Evolutionary conservation across 2,329 filamentous ascomycete species (phyloP).

Genomic region (Penicillium sumatraense): DNA sequence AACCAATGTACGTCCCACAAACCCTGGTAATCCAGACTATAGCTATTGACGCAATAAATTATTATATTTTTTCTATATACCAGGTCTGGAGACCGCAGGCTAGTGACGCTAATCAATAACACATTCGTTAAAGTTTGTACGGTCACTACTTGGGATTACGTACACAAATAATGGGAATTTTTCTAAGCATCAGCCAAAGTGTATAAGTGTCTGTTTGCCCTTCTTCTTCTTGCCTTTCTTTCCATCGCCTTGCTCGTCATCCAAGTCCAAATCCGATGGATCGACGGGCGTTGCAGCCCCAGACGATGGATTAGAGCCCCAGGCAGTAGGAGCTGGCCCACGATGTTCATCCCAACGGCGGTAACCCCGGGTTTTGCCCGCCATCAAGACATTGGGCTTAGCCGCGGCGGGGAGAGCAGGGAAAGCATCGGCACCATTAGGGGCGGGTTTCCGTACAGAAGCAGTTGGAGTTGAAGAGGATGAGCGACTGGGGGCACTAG

Average conservation of each 20-base stretch:
- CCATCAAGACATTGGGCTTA: constrained; percentile 64
- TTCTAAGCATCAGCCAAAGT: constrained; percentile 37
- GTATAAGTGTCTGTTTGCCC: constrained; percentile 46
- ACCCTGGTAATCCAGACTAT: neutral
- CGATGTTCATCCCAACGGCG: constrained; percentile 51
- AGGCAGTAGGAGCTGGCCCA: constrained; percentile 41
- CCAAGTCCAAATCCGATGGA: constrained; percentile 20
- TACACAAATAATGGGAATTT: neutral
- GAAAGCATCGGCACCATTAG: constrained; percentile 65
- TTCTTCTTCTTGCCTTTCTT: constrained; percentile 46
- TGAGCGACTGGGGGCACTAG: constrained; percentile 31
- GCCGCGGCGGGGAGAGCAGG: constrained; percentile 80
- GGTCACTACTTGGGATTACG: neutral
- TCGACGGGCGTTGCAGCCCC: constrained; percentile 28
- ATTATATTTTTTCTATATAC: neutral
- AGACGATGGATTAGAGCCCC: constrained; percentile 35
- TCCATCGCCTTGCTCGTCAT: constrained; percentile 30
- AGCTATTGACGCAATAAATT: neutral
- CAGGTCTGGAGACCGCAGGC: neutral
- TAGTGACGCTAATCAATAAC: neutral
- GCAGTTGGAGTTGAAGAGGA: constrained; percentile 31
- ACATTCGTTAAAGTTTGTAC: neutral
- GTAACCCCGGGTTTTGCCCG: constrained; percentile 52
- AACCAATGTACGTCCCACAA: too few relatives aligned
- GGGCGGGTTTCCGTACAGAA: constrained; percentile 27